Evolutionary conservation across 2,329 filamentous ascomycete species (phyloP).

Genomic region (Colletotrichum plurivorum): DNA sequence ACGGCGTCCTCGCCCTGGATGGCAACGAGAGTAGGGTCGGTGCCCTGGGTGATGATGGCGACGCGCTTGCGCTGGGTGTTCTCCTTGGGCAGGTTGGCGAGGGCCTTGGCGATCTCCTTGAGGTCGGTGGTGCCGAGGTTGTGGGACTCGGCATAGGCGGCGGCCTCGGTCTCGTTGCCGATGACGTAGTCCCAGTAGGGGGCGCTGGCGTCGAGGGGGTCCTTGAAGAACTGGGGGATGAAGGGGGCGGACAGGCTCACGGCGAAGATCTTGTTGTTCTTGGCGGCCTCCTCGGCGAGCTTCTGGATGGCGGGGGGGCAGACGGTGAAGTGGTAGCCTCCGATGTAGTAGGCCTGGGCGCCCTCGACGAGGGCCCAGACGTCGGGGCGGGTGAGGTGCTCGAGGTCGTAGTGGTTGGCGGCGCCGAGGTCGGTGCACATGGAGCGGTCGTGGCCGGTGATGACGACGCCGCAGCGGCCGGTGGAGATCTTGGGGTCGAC

Average conservation of each 20-base stretch:
- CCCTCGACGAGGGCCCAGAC: constrained; percentile 94
- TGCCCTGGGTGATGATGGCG: constrained; percentile 96
- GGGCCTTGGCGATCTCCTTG: constrained; percentile 85
- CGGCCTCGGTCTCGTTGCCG: constrained; percentile 96
- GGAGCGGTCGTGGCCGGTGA: constrained; percentile 95
- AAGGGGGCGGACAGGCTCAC: constrained; percentile 96
- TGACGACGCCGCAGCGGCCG: constrained; percentile 94
- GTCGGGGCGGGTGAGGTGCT: constrained; percentile 90
- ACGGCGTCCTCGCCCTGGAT: constrained; percentile 78
- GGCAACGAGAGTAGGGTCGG: constrained; percentile 89
- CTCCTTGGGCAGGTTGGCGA: constrained; percentile 92
- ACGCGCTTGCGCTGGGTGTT: constrained; percentile 87
- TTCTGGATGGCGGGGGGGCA: constrained; percentile 92
- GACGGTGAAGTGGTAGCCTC: constrained; percentile 98
- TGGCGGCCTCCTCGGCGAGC: constrained; percentile 89
- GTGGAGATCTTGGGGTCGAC: constrained; percentile 88
- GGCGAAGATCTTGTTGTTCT: constrained; percentile 91
- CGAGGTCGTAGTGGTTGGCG: constrained; percentile 96
- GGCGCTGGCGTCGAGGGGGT: constrained; percentile 86
- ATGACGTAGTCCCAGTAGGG: constrained; percentile 97
- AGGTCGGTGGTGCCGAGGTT: constrained; percentile 81
- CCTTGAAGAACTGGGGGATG: constrained; percentile 98
- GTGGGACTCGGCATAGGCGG: constrained; percentile 88
- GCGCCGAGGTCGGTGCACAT: constrained; percentile 96
- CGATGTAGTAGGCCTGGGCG: constrained; percentile 91